Conservation (phyloP, 768 basidiomycete genomes). For the Pulveroboletus sp. region DNA sequence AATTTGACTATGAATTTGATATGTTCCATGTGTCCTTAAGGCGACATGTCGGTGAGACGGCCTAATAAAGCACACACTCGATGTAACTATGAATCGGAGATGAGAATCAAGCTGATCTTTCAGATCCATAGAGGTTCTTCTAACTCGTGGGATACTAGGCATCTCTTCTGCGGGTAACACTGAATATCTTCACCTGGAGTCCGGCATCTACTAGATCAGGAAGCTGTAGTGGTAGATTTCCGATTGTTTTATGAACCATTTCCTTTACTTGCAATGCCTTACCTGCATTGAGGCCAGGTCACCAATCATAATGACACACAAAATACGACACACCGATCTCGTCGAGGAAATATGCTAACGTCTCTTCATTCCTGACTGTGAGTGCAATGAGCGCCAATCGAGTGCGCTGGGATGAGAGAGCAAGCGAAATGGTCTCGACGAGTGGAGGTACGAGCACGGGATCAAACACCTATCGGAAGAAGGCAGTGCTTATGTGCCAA, state of each 20-base stretch:
- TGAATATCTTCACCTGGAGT: constrained; percentile 44
- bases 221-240: constrained; percentile 22
- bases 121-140: constrained; percentile 13
- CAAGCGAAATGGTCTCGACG: constrained; percentile 41
- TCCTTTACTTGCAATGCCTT: constrained; percentile 28
- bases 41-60: constrained; percentile 1
- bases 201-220: constrained; percentile 33
- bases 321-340: constrained; percentile 26
- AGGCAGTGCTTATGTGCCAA: background rate
- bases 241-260: constrained; percentile 14
- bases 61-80: constrained; percentile 3
- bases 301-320: background rate
- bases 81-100: constrained; percentile 7
- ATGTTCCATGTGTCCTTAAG: background rate
- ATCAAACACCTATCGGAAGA: constrained; percentile 58
- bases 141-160: constrained; percentile 3
- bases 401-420: constrained; percentile 20
- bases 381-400: constrained; percentile 37
- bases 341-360: constrained; percentile 43
- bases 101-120: constrained; percentile 7
- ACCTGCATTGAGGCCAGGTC: constrained; percentile 10
- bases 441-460: constrained; percentile 57
- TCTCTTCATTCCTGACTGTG: constrained; percentile 51
- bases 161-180: constrained; percentile 28
- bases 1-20: background rate